Evolutionary conservation across 306 rosid species (phyloP).

Genomic region (Hippophae tibetana): DNA sequence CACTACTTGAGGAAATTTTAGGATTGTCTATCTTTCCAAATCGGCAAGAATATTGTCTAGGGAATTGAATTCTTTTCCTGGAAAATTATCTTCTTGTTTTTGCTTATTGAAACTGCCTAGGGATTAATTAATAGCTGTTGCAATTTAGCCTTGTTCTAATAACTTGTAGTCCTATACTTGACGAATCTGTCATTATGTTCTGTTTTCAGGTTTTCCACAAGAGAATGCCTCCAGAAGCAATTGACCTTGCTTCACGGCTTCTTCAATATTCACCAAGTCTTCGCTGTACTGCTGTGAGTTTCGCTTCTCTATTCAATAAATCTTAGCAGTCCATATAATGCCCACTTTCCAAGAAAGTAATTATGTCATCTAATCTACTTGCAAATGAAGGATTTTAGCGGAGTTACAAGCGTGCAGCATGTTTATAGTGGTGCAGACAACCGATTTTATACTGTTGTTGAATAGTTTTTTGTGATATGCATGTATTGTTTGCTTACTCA

Average conservation of each 20-base stretch:
- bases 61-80: too few relatives aligned
- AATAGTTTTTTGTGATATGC: constrained; percentile 5
- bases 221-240: constrained; percentile 98
- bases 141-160: too few relatives aligned
- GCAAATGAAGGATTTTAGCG: not conserved
- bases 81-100: too few relatives aligned
- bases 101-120: too few relatives aligned
- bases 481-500: constrained; percentile 5
- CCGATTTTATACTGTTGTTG: not conserved
- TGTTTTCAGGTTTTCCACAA: constrained; percentile 70
- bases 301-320: not conserved
- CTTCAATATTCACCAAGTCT: constrained; percentile 95
- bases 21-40: too few relatives aligned
- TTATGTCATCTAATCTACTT: not conserved
- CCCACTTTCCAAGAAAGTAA: not conserved
- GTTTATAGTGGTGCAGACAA: not conserved
- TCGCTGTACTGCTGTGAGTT: constrained; percentile 85
- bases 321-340: constrained; percentile 2
- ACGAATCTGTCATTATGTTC: constrained; percentile 15
- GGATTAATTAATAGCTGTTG: too few relatives aligned
- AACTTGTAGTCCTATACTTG: too few relatives aligned
- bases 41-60: too few relatives aligned
- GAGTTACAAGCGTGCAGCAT: not conserved
- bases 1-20: too few relatives aligned
- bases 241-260: constrained; percentile 94